Evolutionary conservation across 139 green algal genomes (phyloP).

Genomic region (Diplosphaera chodatii): DNA sequence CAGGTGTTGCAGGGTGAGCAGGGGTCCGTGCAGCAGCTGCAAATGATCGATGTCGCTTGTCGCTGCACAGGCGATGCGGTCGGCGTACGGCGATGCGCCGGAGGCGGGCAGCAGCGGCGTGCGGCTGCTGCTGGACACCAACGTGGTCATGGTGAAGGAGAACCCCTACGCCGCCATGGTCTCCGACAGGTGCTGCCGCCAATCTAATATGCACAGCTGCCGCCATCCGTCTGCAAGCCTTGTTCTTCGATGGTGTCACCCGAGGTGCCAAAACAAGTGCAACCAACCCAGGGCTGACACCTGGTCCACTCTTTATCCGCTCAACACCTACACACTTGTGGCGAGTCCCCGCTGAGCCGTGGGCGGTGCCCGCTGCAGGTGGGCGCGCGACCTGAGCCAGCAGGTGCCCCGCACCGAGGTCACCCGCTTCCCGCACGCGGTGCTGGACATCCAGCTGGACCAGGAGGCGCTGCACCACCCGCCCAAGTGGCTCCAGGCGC

Average conservation of each 20-base stretch:
- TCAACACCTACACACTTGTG: no score
- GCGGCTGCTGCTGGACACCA: constrained; percentile 70
- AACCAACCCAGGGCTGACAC: no score
- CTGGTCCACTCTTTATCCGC: no score
- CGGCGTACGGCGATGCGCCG: constrained; percentile 74
- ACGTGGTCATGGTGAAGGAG: constrained; percentile 87
- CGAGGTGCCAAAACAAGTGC: no score
- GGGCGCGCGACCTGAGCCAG: constrained; percentile 67
- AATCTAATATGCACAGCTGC: no score
- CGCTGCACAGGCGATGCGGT: constrained; percentile 23
- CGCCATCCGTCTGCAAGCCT: no score
- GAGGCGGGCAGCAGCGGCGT: neutral
- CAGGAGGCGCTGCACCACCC: constrained; percentile 63
- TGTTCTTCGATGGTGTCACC: no score
- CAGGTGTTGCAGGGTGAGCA: no score
- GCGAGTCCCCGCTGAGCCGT: no score
- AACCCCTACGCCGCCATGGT: constrained; percentile 53
- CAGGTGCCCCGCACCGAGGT: constrained; percentile 73
- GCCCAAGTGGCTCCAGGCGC: constrained; percentile 66
- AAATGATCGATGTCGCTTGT: no score
- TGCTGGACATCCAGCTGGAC: constrained; percentile 89
- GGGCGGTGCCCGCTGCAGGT: constrained; percentile 8
- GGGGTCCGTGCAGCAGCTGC: no score
- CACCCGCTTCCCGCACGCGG: constrained; percentile 84
- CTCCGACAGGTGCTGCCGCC: constrained; percentile 48